A percentile compares a stretch with the other conserved stretches of the same genome.
Conservation (phyloP, 2,329 filamentous ascomycete genomes). For the Alternaria panax region DNA sequence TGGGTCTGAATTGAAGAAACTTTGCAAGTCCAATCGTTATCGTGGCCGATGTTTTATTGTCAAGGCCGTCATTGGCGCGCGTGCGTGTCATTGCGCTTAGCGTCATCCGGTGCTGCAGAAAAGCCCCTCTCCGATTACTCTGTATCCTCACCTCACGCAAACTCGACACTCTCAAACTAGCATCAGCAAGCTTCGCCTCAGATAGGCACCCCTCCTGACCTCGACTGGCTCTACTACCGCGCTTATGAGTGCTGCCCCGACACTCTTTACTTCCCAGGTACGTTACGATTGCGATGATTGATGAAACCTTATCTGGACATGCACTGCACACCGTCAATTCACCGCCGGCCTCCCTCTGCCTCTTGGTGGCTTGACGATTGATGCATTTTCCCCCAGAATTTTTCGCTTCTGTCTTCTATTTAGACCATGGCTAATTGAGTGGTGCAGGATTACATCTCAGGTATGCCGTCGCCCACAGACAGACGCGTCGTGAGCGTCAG, state of each 20-base stretch:
- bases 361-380: constrained; percentile 13
- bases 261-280: constrained; percentile 63
- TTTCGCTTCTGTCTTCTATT: constrained; percentile 10
- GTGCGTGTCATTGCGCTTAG: constrained; percentile 6
- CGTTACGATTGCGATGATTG: constrained; percentile 33
- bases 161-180: constrained; percentile 3
- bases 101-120: constrained; percentile 2
- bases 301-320: constrained; percentile 42
- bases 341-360: constrained; percentile 19
- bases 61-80: constrained; percentile 1
- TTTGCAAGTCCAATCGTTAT: constrained; percentile 4
- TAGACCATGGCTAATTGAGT: constrained; percentile 46
- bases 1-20: not conserved
- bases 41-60: constrained; percentile 1
- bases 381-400: constrained; percentile 11
- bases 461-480: constrained; percentile 49
- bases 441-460: constrained; percentile 69
- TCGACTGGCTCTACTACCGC: constrained; percentile 40
- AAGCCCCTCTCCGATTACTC: constrained; percentile 4
- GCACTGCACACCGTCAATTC: constrained; percentile 40
- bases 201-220: constrained; percentile 33
- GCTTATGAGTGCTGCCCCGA: constrained; percentile 60
- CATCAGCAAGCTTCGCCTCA: constrained; percentile 1
- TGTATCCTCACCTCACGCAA: constrained; percentile 1
- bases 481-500: constrained; percentile 20